Evolutionary conservation across 495 filamentous ascomycete genomes (phyloP).

Genomic region (Diplogelasinospora grovesii): DNA sequence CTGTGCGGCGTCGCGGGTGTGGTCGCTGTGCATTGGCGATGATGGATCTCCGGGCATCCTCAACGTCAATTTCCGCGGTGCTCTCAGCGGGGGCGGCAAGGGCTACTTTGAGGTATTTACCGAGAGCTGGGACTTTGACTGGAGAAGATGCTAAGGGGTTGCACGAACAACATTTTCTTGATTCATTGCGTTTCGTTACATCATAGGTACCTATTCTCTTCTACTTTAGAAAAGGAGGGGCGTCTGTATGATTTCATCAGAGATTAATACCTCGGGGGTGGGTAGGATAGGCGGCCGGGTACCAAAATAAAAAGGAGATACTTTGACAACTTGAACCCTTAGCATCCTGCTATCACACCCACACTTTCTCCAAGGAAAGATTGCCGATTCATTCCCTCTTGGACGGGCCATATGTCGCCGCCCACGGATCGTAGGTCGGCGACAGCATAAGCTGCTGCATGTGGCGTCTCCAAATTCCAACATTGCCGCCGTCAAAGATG

Average conservation of each 20-base stretch:
- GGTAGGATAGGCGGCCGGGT: too few species aligned
- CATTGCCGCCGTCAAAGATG: conserved; percentile 52
- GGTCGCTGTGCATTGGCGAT: conserved; percentile 32
- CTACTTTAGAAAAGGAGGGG: too few species aligned
- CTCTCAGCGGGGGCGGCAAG: conserved; percentile 25
- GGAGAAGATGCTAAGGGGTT: conserved; percentile 37
- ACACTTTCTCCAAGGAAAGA: too few species aligned
- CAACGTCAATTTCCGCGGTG: conserved; percentile 41
- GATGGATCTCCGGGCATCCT: conserved; percentile 33
- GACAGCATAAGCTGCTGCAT: conserved; percentile 42
- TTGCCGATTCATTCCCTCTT: too few species aligned
- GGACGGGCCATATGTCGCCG: conserved; percentile 24
- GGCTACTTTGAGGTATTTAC: conserved; percentile 33
- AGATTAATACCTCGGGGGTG: too few species aligned
- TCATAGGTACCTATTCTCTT: too few species aligned
- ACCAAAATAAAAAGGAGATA: too few species aligned
- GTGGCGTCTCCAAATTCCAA: conserved; percentile 46
- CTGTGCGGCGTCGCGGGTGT: conserved; percentile 21
- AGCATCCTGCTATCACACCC: too few species aligned
- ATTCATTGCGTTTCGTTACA: too few species aligned
- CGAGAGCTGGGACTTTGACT: conserved; percentile 38
- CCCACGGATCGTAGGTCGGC: conserved; percentile 42
- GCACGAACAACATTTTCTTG: too few species aligned
- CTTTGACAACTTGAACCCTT: too few species aligned
- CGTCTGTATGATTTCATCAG: too few species aligned